phyloP scores from a whole-genome alignment of 345 rosid genomes.

The Eucalyptus melliodora region DNA sequence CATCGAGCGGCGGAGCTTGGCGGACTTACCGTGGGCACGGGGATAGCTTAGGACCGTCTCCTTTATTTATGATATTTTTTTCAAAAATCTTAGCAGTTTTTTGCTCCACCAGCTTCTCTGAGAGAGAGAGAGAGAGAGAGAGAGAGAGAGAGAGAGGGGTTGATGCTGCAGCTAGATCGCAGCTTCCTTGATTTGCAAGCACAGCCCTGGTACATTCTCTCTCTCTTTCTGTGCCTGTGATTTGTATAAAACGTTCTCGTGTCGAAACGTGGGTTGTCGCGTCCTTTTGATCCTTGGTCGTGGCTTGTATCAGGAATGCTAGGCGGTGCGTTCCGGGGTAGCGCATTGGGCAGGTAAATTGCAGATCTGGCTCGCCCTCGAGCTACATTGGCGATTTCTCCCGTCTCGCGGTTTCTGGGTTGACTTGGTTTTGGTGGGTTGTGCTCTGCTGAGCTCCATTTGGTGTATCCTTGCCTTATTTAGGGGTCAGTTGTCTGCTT shows the following conservation, averaged over 20 bases:
- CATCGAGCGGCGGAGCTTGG: not conserved
- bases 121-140: not conserved
- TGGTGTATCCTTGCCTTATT: not conserved
- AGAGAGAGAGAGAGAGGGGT: not conserved
- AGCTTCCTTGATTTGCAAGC: conserved; percentile 23
- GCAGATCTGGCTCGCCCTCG: too few species aligned
- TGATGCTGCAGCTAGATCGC: not conserved
- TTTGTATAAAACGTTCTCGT: too few species aligned
- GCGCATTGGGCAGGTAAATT: too few species aligned
- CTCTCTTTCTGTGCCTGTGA: not conserved
- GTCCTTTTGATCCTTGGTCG: too few species aligned
- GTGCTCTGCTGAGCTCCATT: not conserved
- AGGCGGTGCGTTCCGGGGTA: too few species aligned
- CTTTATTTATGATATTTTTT: not conserved
- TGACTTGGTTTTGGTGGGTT: not conserved
- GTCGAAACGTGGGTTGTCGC: too few species aligned
- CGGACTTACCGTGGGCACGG: not conserved
- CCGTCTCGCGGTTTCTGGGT: too few species aligned
- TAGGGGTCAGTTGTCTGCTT: not conserved
- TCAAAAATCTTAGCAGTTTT: not conserved
- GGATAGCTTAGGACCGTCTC: not conserved
- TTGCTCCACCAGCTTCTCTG: not conserved
- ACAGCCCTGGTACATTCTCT: conserved; percentile 13
- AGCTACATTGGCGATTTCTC: too few species aligned
- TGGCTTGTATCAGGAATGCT: too few species aligned